A percentile compares a stretch with the other conserved stretches of the same genome.
Evolutionary conservation across 257 asterid species (phyloP).

Genomic region (Petunia secreta): DNA sequence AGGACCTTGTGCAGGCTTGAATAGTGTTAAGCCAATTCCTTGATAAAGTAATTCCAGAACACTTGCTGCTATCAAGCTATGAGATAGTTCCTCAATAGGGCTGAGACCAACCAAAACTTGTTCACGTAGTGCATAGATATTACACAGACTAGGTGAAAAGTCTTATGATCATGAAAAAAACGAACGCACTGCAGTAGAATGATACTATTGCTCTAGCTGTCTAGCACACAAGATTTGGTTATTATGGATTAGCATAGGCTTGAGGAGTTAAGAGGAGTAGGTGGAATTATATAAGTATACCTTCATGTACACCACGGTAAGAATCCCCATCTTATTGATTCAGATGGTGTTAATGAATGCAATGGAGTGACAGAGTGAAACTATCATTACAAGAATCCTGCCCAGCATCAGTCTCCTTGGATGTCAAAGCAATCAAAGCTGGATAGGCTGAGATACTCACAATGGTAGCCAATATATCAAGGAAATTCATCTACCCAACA

Average conservation of each 20-base stretch:
- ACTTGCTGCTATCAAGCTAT: constrained; percentile 23
- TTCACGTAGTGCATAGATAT: constrained; percentile 12
- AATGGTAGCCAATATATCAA: constrained; percentile 11
- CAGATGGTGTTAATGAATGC: constrained; percentile 34
- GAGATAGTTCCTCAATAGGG: constrained; percentile 32
- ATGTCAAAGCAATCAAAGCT: constrained; percentile 31
- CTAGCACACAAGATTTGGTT: neutral
- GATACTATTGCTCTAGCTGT: neutral
- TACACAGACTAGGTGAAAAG: neutral
- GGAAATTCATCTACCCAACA: constrained; percentile 19
- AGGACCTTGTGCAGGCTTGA: constrained; percentile 29
- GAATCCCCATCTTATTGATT: constrained; percentile 37
- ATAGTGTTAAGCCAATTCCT: constrained; percentile 37
- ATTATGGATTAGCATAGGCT: neutral
- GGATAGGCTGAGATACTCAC: constrained; percentile 31
- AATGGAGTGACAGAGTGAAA: constrained; percentile 30
- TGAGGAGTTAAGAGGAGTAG: neutral
- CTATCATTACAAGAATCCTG: constrained; percentile 18
- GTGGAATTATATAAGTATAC: neutral
- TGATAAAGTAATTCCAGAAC: constrained; percentile 37
- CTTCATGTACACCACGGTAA: constrained; percentile 12
- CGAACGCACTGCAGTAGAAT: neutral
- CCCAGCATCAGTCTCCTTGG: constrained; percentile 29
- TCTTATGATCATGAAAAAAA: neutral
- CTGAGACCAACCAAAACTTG: constrained; percentile 32